phyloP scores from a whole-genome alignment of 2,329 filamentous ascomycete species.

The Penicillium sp. region DNA sequence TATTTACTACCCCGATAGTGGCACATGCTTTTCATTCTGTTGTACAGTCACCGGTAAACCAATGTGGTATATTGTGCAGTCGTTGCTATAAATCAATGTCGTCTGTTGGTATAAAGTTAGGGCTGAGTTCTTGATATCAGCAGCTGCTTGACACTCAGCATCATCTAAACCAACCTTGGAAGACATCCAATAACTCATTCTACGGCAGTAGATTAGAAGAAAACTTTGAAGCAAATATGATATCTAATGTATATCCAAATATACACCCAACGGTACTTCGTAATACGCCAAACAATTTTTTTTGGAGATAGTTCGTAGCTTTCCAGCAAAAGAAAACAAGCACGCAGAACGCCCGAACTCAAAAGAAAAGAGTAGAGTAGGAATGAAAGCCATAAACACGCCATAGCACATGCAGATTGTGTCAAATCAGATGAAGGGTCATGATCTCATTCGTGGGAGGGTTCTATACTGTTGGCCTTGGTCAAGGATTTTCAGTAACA shows the following conservation, averaged over 20 bases:
- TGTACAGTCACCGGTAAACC: neutral
- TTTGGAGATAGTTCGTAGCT: neutral
- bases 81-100: neutral
- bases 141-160: neutral
- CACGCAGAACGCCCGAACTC: neutral
- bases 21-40: neutral
- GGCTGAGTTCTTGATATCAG: neutral
- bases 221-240: neutral
- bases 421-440: conserved; percentile 1
- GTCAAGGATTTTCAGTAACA: conserved; percentile 5
- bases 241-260: too few species aligned
- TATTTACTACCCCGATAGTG: neutral
- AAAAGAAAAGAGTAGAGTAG: neutral
- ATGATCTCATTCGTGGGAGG: conserved; percentile 10
- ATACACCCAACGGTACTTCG: neutral
- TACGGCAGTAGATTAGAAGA: neutral
- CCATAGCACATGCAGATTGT: conserved; percentile 3
- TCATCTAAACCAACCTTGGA: too few species aligned
- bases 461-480: conserved; percentile 9
- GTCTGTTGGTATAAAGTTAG: neutral
- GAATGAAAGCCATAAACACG: neutral
- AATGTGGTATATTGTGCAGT: neutral
- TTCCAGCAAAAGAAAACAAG: neutral
- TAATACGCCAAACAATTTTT: neutral
- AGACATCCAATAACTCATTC: neutral